Base-by-base conservation (phyloP, 768 basidiomycete species). In the Gelatoporia subvermispora region DNA sequence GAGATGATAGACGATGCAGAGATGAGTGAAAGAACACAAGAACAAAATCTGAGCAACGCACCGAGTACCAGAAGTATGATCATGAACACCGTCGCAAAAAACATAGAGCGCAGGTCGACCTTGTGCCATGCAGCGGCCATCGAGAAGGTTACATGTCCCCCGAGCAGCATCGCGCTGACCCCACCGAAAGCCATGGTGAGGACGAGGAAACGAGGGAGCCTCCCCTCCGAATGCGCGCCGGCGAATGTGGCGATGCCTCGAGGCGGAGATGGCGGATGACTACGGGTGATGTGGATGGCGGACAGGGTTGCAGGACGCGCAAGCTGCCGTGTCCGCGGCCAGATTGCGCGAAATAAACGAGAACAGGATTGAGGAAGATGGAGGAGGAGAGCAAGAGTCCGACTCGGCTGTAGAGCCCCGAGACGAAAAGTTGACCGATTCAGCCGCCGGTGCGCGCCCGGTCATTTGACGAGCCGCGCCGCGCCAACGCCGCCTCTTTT, bases 1-100 rank as follows among this genome's bases (percentile, higher is more conserved):
- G 40, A 20, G 52, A 41, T 38, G 47, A 49, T 36, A 21, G 22
- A 35, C 22, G 13, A 39, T 43, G 42, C 50, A 41, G 53, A 49
- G 43, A 47, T 41, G 39, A 24, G 28, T 45, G 46, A 52, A 36
- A 35, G 39, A 49, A 50, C 38, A 40, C 13, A 13, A 13, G 7
- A 13, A 13, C 28, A 31, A 5, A 42, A 20, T 10, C n/a, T 20
- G 41, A 7, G 22, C 18, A 57, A 55, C 81, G 49, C 57, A 88
- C 89, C 89, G 41, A 92, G 75, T 57, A 90, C 74, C 58, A 86
- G 73, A 56, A 81, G 62, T 57, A 89, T 75, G 60, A 84, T 79
- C 66, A 77, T 68, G 60, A 85, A 79, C 57, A 90, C 76, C 62
- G 85, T 70, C 49, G 79, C 73, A 58, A 81, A 82, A 66, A 91